A percentile compares a stretch with the other conserved stretches of the same genome.
Conservation (phyloP, 1,284 basidiomycete species). For the Exsudoporus floridanus region DNA sequence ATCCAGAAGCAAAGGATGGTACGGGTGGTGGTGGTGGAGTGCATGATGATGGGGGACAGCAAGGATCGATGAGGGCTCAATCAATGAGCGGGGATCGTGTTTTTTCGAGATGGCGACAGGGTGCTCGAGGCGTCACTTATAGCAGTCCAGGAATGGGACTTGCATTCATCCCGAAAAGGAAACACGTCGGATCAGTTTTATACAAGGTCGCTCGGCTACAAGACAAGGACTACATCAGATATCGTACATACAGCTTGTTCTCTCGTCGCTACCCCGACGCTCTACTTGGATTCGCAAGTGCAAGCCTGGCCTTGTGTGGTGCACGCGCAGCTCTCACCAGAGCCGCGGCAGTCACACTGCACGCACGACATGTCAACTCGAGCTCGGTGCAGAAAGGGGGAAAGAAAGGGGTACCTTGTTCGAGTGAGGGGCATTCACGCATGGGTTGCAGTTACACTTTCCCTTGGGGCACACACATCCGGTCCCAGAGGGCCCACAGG, state of each 20-base stretch:
- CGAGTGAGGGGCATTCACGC: conserved; percentile 25
- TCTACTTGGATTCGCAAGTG: conserved; percentile 21
- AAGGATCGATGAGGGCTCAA: conserved; percentile 18
- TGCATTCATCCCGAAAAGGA: conserved; percentile 28
- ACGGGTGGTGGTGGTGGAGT: conserved; percentile 12
- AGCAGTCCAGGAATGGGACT: background rate
- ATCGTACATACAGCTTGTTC: conserved; percentile 16
- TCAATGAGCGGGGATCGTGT: conserved; percentile 25
- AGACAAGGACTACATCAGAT: background rate
- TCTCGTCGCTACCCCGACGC: conserved; percentile 5
- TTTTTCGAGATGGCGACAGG: background rate
- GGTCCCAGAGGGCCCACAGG: conserved; percentile 22
- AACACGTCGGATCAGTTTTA: background rate
- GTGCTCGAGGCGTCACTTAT: conserved; percentile 16
- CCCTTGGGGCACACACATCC: conserved; percentile 22
- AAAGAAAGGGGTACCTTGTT: conserved; percentile 6
- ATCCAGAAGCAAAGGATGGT: conserved; percentile 22
- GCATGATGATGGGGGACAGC: conserved; percentile 14
- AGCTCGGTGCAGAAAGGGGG: background rate
- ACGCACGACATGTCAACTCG: background rate
- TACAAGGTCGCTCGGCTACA: conserved; percentile 10
- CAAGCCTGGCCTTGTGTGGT: conserved; percentile 13
- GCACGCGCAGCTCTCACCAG: conserved; percentile 19
- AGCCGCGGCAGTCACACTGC: conserved; percentile 28
- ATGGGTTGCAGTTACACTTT: conserved; percentile 18